Evolutionary conservation across 2,329 filamentous ascomycete genomes (phyloP).

Genomic region (Epichloe aotearoae): DNA sequence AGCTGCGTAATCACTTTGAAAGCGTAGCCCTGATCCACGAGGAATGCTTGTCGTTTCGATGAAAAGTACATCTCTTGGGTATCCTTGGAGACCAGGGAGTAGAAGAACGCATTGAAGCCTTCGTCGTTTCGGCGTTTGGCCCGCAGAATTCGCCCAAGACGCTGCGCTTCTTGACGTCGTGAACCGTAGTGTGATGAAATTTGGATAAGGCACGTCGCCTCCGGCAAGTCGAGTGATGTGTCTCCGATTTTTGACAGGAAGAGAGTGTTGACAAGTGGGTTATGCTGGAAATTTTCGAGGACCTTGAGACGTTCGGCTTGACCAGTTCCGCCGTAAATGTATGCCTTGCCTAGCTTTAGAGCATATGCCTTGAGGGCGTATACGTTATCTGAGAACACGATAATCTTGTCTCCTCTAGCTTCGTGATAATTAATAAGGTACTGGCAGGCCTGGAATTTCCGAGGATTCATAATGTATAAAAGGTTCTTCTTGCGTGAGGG

Average conservation of each 20-base stretch:
- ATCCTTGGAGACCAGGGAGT: constrained; percentile 92
- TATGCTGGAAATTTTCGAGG: constrained; percentile 89
- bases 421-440: constrained; percentile 98
- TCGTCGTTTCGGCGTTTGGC: constrained; percentile 95
- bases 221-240: constrained; percentile 91
- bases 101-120: constrained; percentile 98
- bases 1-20: constrained; percentile 98
- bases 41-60: constrained; percentile 88
- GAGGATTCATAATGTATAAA: constrained; percentile 93
- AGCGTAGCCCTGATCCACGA: constrained; percentile 95
- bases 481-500: constrained; percentile 35
- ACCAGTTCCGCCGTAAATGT: constrained; percentile 79
- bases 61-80: constrained; percentile 98
- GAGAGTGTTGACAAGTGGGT: constrained; percentile 77
- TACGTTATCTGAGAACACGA: constrained; percentile 96
- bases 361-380: constrained; percentile 84
- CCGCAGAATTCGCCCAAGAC: constrained; percentile 81
- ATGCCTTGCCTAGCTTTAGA: constrained; percentile 69
- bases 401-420: constrained; percentile 87
- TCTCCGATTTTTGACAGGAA: constrained; percentile 97
- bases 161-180: constrained; percentile 88
- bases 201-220: constrained; percentile 92
- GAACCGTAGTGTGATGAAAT: constrained; percentile 97
- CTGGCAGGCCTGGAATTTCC: constrained; percentile 93
- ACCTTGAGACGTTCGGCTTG: constrained; percentile 78